A percentile compares a stretch with the other conserved stretches of the same genome.
phyloP scores from a whole-genome alignment of 805 yeast genomes.

The Candida fluviatilis region DNA sequence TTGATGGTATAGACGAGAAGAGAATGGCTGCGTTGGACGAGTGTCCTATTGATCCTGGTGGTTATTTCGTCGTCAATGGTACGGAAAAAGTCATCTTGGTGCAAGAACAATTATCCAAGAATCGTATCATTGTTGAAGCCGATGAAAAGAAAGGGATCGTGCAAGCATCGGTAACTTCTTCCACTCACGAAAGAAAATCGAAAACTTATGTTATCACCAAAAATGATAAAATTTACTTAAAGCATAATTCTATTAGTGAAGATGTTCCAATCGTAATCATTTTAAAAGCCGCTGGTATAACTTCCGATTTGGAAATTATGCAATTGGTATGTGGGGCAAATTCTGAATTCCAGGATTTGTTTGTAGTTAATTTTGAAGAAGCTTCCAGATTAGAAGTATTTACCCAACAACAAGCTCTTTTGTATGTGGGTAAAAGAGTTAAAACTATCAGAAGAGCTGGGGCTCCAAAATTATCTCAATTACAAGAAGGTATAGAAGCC shows the following conservation, averaged over 20 bases:
- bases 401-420: conserved; percentile 92
- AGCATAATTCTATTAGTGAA: conserved; percentile 93
- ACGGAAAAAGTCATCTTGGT: conserved; percentile 96
- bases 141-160: conserved; percentile 92
- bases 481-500: conserved; percentile 96
- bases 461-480: conserved; percentile 68
- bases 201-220: conserved; percentile 94
- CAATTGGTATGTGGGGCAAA: conserved; percentile 92
- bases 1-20: conserved; percentile 70
- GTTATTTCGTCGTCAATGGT: conserved; percentile 95
- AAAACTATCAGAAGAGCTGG: conserved; percentile 87
- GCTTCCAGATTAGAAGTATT: conserved; percentile 79
- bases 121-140: conserved; percentile 96
- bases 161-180: conserved; percentile 96
- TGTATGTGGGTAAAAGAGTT: conserved; percentile 85
- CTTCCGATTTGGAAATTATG: conserved; percentile 88
- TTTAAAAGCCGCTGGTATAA: conserved; percentile 91
- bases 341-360: conserved; percentile 83
- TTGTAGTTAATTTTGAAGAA: conserved; percentile 92
- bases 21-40: conserved; percentile 88
- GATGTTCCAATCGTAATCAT: conserved; percentile 93
- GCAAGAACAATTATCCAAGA: conserved; percentile 94
- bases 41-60: conserved; percentile 98
- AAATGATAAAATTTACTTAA: conserved; percentile 81
- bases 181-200: conserved; percentile 97